Conservation (phyloP, 2,329 filamentous ascomycete species). For the Phaeosphaeriaceae sp. region DNA sequence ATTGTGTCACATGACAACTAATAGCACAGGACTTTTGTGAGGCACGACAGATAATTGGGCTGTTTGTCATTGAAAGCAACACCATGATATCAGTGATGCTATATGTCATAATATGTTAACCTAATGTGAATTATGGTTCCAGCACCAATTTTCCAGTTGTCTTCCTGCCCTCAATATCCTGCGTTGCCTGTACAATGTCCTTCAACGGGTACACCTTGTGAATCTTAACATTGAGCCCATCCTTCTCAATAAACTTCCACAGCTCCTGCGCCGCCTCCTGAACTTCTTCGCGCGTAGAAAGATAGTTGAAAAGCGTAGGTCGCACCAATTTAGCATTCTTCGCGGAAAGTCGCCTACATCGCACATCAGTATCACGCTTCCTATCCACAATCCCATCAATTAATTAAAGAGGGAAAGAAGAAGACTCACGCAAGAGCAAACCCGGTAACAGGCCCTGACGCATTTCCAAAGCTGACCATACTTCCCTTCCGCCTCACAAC, state of each 20-base stretch:
- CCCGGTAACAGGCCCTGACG: conserved; percentile 78
- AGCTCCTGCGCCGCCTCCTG: conserved; percentile 74
- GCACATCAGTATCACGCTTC: not conserved
- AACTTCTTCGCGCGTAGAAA: conserved; percentile 65
- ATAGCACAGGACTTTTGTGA: too few relatives aligned
- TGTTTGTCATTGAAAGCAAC: too few relatives aligned
- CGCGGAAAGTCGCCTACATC: conserved; percentile 59
- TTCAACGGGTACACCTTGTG: conserved; percentile 79
- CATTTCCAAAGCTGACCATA: conserved; percentile 81
- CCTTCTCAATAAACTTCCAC: conserved; percentile 72
- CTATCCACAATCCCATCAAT: too few relatives aligned
- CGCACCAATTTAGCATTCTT: conserved; percentile 82
- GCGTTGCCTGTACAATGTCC: conserved; percentile 74
- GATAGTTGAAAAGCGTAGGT: conserved; percentile 75
- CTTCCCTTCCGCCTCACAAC: conserved; percentile 78
- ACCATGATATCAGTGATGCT: too few relatives aligned
- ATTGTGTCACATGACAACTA: too few relatives aligned
- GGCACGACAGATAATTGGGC: too few relatives aligned
- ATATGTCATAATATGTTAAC: too few relatives aligned
- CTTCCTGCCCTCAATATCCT: conserved; percentile 78
- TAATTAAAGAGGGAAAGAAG: conserved; percentile 2
- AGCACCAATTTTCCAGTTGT: conserved; percentile 85
- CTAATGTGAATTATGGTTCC: conserved; percentile 57
- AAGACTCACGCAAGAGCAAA: conserved; percentile 64
- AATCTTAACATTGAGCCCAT: conserved; percentile 73